Evolutionary conservation across 2,329 filamentous ascomycete genomes (phyloP).

Genomic region (Beauveria caledonica): DNA sequence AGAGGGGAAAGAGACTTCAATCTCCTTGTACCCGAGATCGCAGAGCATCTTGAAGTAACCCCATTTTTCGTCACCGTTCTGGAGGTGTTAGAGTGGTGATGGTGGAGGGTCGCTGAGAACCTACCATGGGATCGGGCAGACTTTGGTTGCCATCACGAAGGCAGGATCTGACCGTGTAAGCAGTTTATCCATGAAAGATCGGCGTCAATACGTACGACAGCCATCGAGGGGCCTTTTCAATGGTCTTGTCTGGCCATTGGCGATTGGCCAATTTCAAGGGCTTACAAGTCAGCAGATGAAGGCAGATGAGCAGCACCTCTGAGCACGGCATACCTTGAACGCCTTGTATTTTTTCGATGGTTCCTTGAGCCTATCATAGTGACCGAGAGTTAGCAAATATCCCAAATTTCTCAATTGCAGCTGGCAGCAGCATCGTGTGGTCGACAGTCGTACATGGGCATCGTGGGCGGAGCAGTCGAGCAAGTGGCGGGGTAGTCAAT

Average conservation of each 20-base stretch:
- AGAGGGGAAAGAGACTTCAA: constrained; percentile 91
- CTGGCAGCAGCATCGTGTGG: neutral
- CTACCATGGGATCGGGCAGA: constrained; percentile 84
- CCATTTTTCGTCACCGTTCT: constrained; percentile 95
- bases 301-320: no score
- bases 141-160: constrained; percentile 86
- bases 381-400: neutral
- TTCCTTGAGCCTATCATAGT: constrained; percentile 53
- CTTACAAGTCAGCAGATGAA: constrained; percentile 22
- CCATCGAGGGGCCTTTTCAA: constrained; percentile 84
- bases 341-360: constrained; percentile 69
- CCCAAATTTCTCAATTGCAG: neutral
- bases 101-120: constrained; percentile 18
- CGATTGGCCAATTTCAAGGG: constrained; percentile 53
- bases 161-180: constrained; percentile 37
- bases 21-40: constrained; percentile 92
- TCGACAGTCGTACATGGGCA: neutral
- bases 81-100: constrained; percentile 2
- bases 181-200: no score
- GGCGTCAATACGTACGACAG: constrained; percentile 47
- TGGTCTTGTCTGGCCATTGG: constrained; percentile 75
- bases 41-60: constrained; percentile 90
- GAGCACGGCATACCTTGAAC: constrained; percentile 31
- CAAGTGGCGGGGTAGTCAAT: neutral
- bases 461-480: neutral